Percentiles rank a stretch among this genome's conserved stretches.
Conservation (phyloP, 257 asterid genomes). For the Paraleonurus japonicus region DNA sequence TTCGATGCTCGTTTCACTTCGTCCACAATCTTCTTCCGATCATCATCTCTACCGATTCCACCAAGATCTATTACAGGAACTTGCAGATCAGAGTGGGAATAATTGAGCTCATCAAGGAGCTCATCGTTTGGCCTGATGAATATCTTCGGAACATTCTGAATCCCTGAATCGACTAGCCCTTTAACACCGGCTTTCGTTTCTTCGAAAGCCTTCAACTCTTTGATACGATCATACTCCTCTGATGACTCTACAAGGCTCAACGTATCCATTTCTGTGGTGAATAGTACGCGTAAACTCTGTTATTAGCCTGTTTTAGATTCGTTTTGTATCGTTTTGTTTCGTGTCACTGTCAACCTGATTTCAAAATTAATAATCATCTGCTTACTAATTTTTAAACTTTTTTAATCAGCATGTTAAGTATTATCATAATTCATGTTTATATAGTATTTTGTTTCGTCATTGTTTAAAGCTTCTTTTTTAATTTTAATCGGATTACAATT, state of each 20-base stretch:
- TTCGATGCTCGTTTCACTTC: conserved; percentile 48
- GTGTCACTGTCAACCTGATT: too few species aligned
- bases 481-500: too few species aligned
- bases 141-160: conserved; percentile 32
- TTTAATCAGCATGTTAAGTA: too few species aligned
- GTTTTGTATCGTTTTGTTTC: too few species aligned
- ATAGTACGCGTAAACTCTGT: too few species aligned
- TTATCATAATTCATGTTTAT: too few species aligned
- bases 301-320: too few species aligned
- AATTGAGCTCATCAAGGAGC: conserved; percentile 35
- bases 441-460: too few species aligned
- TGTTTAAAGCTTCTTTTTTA: too few species aligned
- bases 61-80: conserved; percentile 52
- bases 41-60: conserved; percentile 20
- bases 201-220: conserved; percentile 39
- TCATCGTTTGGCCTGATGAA: conserved; percentile 47
- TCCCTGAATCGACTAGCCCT: conserved; percentile 45
- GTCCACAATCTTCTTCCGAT: conserved; percentile 21
- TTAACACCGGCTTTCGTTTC: conserved; percentile 48
- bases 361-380: too few species aligned
- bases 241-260: conserved; percentile 22
- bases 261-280: conserved; percentile 11
- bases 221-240: conserved; percentile 24
- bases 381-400: too few species aligned
- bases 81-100: conserved; percentile 9